Evolutionary conservation across 1,284 basidiomycete species (phyloP).

Genomic region (Naganishia sp.): DNA sequence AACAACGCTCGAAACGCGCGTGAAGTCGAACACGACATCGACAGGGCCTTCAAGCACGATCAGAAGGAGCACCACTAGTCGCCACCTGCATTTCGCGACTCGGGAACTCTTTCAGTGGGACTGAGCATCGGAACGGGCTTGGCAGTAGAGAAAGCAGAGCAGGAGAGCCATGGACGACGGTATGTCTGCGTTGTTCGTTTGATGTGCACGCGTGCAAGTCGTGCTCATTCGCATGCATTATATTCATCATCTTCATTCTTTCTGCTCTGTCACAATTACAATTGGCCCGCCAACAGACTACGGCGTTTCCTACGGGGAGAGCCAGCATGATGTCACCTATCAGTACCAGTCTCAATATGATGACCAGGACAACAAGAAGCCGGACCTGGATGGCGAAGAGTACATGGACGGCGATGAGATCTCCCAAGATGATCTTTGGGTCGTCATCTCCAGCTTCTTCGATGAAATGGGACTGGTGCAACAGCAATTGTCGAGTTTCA

Average conservation of each 20-base stretch:
- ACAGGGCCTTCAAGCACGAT: not conserved
- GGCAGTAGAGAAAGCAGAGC: too few relatives aligned
- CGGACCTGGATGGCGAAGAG: slow-evolving; percentile 28
- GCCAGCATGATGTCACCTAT: not conserved
- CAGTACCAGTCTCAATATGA: slow-evolving; percentile 18
- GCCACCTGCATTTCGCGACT: not conserved
- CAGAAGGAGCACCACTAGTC: not conserved
- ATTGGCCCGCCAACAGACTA: slow-evolving; percentile 1
- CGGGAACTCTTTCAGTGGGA: too few relatives aligned
- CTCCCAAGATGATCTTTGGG: slow-evolving; percentile 93
- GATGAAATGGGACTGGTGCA: slow-evolving; percentile 95
- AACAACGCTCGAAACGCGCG: not conserved
- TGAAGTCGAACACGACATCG: too few relatives aligned
- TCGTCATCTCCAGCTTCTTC: slow-evolving; percentile 93
- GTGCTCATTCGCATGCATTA: slow-evolving; percentile 8
- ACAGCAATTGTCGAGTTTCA: slow-evolving; percentile 97
- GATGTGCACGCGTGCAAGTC: not conserved
- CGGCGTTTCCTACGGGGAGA: slow-evolving; percentile 9
- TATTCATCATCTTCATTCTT: not conserved
- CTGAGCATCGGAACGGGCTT: too few relatives aligned
- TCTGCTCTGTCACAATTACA: not conserved
- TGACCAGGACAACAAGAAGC: slow-evolving; percentile 33
- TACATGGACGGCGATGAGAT: slow-evolving; percentile 49
- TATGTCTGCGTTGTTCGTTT: slow-evolving; percentile 3
- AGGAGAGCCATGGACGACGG: slow-evolving; percentile 19